phyloP scores from a whole-genome alignment of 2,329 filamentous ascomycete species.

The Epichloe baconii region DNA sequence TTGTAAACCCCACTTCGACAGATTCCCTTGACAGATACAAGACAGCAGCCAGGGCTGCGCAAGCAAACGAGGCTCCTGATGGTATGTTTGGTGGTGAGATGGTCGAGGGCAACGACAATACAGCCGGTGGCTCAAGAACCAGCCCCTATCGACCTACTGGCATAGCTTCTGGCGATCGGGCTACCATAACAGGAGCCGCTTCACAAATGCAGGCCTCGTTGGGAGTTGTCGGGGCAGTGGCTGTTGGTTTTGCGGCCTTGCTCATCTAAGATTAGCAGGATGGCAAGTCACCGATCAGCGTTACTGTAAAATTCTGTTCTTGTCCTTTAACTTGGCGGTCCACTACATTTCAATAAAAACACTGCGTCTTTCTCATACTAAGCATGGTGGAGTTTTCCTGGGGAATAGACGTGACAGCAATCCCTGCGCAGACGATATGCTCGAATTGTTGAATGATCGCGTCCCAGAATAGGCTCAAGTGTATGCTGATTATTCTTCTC shows the following conservation, averaged over 20 bases:
- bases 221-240: background rate
- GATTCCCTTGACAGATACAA: conserved; percentile 11
- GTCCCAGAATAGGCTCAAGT: no score
- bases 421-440: no score
- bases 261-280: background rate
- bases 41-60: conserved; percentile 4
- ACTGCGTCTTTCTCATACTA: background rate
- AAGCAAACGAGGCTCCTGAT: conserved; percentile 6
- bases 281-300: background rate
- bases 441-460: no score
- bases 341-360: background rate
- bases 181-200: background rate
- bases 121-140: background rate
- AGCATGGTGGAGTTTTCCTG: no score
- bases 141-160: background rate
- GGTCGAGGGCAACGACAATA: background rate
- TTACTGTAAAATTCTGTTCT: background rate
- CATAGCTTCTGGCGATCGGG: background rate
- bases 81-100: conserved; percentile 8
- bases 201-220: background rate
- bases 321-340: background rate
- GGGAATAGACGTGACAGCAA: no score
- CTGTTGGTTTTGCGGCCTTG: conserved; percentile 3
- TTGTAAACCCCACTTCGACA: conserved; percentile 14
- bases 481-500: no score